Evolutionary conservation across 352 stramenopile genomes (phyloP).

Genomic region (Phytophthora syringae): DNA sequence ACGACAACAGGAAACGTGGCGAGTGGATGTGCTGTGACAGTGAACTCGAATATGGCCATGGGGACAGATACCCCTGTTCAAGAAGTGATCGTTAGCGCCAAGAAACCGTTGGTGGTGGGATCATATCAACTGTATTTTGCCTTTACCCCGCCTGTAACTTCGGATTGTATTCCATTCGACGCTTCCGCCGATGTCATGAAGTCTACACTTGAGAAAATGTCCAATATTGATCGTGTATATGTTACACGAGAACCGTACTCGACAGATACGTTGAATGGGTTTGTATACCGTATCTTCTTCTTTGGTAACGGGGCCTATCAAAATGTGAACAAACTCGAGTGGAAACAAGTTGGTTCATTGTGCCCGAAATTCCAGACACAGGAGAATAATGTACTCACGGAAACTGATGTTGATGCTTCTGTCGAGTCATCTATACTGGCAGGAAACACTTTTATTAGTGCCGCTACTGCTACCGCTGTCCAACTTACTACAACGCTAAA

Average conservation of each 20-base stretch:
- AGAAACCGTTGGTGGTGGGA: constrained; percentile 55
- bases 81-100: constrained; percentile 62
- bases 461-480: constrained; percentile 43
- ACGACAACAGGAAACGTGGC: constrained; percentile 38
- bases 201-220: constrained; percentile 54
- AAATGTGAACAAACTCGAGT: constrained; percentile 30
- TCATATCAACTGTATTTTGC: constrained; percentile 65
- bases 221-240: constrained; percentile 81
- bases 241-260: constrained; percentile 58
- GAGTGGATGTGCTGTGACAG: constrained; percentile 55
- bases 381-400: constrained; percentile 66
- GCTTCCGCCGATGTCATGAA: constrained; percentile 60
- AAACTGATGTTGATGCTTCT: constrained; percentile 32
- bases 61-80: constrained; percentile 75
- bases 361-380: constrained; percentile 70
- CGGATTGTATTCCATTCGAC: constrained; percentile 73
- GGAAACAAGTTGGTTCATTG: constrained; percentile 6
- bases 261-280: constrained; percentile 51
- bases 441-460: constrained; percentile 61
- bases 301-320: constrained; percentile 73
- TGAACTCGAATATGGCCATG: constrained; percentile 75
- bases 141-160: too few relatives aligned
- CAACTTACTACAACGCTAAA: constrained; percentile 57
- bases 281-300: constrained; percentile 80
- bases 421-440: constrained; percentile 47